Percentiles rank a stretch among this genome's conserved stretches.
Evolutionary conservation across 179 eudicot species (phyloP).

Genomic region (Gypsophila paniculata): DNA sequence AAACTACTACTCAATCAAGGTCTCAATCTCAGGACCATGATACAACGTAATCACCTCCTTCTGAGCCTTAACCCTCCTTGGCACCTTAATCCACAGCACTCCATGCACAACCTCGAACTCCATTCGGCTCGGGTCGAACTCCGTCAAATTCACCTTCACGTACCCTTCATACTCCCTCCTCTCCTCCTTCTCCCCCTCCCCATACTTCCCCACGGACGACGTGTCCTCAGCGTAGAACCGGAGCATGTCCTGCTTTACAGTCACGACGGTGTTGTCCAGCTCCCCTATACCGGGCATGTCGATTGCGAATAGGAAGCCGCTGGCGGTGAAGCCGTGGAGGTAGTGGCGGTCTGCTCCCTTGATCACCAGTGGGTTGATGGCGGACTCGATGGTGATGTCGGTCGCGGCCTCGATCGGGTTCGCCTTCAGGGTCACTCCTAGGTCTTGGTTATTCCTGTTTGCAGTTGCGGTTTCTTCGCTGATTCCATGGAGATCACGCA

Average conservation of each 20-base stretch:
- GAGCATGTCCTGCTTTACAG: not conserved
- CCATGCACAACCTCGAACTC: conserved; percentile 1
- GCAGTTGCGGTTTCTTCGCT: not conserved
- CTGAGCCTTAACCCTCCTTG: not conserved
- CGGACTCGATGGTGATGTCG: not conserved
- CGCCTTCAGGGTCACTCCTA: conserved; percentile 1
- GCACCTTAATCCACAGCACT: conserved; percentile 6
- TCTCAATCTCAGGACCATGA: not conserved
- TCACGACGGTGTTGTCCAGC: not conserved
- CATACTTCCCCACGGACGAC: not conserved
- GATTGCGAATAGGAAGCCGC: not conserved
- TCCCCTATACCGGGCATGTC: conserved; percentile 5
- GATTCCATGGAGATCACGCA: not conserved
- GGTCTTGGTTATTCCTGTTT: not conserved
- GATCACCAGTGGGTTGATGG: not conserved
- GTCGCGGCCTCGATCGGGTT: not conserved
- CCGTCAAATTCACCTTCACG: not conserved
- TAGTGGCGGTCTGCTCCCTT: not conserved
- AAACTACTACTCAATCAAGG: not conserved
- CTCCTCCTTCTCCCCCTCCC: not conserved
- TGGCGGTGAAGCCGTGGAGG: not conserved
- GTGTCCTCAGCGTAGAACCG: not conserved
- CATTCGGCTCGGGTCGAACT: not conserved
- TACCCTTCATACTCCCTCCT: conserved; percentile 2
- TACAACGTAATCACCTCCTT: not conserved